A percentile compares a stretch with the other conserved stretches of the same genome.
Conservation (phyloP, 1,139 yeast species). For the Eremothecium coryli region DNA sequence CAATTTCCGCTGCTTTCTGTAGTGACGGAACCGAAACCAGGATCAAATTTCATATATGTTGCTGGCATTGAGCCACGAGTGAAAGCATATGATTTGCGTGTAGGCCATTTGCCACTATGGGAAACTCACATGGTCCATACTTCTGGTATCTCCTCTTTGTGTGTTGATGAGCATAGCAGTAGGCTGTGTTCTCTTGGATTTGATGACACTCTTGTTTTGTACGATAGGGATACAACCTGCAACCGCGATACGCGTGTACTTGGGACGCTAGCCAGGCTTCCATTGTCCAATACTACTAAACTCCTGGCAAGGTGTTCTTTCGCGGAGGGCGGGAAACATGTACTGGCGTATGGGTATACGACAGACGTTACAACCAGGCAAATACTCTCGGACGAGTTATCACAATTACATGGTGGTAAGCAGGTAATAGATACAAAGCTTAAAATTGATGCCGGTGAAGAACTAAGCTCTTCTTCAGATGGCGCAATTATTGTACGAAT, state of each 20-base stretch:
- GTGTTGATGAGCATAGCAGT: slow-evolving; percentile 1
- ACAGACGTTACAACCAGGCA: slow-evolving; percentile 6
- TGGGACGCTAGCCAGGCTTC: too few relatives aligned
- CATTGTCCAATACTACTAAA: slow-evolving; percentile 1
- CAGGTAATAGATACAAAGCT: slow-evolving; percentile 8
- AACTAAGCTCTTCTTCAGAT: slow-evolving; percentile 4
- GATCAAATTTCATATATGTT: slow-evolving; percentile 37
- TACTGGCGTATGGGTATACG: slow-evolving; percentile 5
- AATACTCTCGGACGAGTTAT: slow-evolving; percentile 2
- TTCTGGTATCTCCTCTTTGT: slow-evolving; percentile 7
- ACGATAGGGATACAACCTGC: slow-evolving; percentile 6
- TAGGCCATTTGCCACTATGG: slow-evolving; percentile 16
- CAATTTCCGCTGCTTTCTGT: slow-evolving; percentile 54
- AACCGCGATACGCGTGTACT: neutral
- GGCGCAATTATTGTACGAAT: slow-evolving; percentile 7
- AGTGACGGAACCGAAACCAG: slow-evolving; percentile 29
- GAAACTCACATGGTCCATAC: slow-evolving; percentile 3
- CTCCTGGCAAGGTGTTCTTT: slow-evolving; percentile 6
- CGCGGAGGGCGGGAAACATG: slow-evolving; percentile 4
- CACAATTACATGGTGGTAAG: neutral
- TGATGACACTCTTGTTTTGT: slow-evolving; percentile 6
- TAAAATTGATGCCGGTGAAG: slow-evolving; percentile 3
- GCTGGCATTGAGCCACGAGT: slow-evolving; percentile 64
- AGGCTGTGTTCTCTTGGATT: slow-evolving; percentile 9
- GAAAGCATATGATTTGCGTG: slow-evolving; percentile 46